Evolutionary conservation across 179 eudicot genomes (phyloP).

Genomic region (Vitellaria paradoxa): DNA sequence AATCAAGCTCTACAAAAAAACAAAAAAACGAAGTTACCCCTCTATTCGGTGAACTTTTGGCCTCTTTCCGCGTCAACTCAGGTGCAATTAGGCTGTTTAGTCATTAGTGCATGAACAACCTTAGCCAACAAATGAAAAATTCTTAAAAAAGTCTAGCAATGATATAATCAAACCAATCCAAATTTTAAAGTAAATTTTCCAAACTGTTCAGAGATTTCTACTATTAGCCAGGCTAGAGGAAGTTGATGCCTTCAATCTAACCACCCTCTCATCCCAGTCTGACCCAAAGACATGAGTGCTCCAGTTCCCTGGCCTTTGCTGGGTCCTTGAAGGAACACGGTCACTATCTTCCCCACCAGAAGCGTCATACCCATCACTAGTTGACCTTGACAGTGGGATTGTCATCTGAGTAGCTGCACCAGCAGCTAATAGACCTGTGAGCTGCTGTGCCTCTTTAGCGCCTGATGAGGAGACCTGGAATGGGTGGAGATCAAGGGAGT

Average conservation of each 20-base stretch:
- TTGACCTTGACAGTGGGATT: slow-evolving; percentile 66
- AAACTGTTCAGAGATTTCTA: slow-evolving; percentile 39
- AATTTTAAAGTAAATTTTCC: slow-evolving; percentile 2
- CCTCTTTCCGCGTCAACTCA: too few relatives aligned
- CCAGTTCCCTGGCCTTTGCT: slow-evolving; percentile 65
- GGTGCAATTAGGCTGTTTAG: too few relatives aligned
- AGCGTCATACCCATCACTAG: slow-evolving; percentile 96
- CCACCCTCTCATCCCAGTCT: slow-evolving; percentile 42
- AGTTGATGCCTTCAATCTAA: slow-evolving; percentile 42
- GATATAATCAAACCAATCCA: neutral
- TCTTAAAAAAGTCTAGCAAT: slow-evolving; percentile 9
- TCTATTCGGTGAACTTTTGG: too few relatives aligned
- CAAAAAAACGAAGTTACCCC: too few relatives aligned
- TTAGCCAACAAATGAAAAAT: slow-evolving; percentile 23
- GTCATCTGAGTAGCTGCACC: slow-evolving; percentile 34
- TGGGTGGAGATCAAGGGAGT: slow-evolving; percentile 80
- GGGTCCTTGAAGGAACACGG: slow-evolving; percentile 60
- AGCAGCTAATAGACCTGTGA: slow-evolving; percentile 37
- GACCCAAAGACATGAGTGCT: slow-evolving; percentile 54
- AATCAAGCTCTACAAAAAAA: too few relatives aligned
- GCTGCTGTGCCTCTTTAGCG: slow-evolving; percentile 60
- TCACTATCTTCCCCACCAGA: slow-evolving; percentile 99
- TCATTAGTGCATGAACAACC: neutral
- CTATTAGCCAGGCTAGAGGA: slow-evolving; percentile 44
- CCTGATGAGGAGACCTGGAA: slow-evolving; percentile 55